These are phyloP conservation scores for Juncus inflexus DNA, from an alignment of 176 grass and related monocot species.

Conservation along the genomic window DNA sequence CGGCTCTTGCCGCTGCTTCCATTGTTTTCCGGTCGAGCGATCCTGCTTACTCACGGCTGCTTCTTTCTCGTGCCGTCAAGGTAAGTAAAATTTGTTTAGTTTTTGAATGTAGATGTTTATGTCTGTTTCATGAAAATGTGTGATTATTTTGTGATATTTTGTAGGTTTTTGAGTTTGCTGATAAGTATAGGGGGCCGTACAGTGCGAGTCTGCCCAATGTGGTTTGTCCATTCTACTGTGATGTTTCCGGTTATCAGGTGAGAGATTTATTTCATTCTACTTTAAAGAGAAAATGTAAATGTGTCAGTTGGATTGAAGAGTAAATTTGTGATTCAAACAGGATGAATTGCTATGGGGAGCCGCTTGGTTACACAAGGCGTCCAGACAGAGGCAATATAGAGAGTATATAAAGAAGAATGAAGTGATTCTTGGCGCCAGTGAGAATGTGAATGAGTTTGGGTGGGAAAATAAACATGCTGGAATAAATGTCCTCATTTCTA, in stretches of 20 bases:
- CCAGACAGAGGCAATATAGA: constrained; percentile 46
- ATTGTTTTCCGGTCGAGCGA: constrained; percentile 72
- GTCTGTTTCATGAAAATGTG: not conserved
- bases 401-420: constrained; percentile 86
- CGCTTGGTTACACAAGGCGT: constrained; percentile 90
- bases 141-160: constrained; percentile 1
- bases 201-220: constrained; percentile 62
- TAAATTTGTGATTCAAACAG: constrained; percentile 15
- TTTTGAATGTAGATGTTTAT: not conserved
- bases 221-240: constrained; percentile 95
- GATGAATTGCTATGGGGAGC: constrained; percentile 96
- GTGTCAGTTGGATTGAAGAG: not conserved
- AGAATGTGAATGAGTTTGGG: constrained; percentile 73
- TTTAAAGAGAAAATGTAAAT: not conserved
- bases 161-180: constrained; percentile 85
- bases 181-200: constrained; percentile 62
- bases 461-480: constrained; percentile 99
- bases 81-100: constrained; percentile 43
- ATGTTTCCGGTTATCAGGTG: constrained; percentile 73
- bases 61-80: constrained; percentile 60
- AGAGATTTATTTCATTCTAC: not conserved
- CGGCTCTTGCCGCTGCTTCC: constrained; percentile 71
- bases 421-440: constrained; percentile 59
- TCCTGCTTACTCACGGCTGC: constrained; percentile 39
- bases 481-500: constrained; percentile 87